A percentile compares a stretch with the other conserved stretches of the same genome.
phyloP scores from a whole-genome alignment of 2,329 filamentous ascomycete genomes.

The Aspergillus neoniger region DNA sequence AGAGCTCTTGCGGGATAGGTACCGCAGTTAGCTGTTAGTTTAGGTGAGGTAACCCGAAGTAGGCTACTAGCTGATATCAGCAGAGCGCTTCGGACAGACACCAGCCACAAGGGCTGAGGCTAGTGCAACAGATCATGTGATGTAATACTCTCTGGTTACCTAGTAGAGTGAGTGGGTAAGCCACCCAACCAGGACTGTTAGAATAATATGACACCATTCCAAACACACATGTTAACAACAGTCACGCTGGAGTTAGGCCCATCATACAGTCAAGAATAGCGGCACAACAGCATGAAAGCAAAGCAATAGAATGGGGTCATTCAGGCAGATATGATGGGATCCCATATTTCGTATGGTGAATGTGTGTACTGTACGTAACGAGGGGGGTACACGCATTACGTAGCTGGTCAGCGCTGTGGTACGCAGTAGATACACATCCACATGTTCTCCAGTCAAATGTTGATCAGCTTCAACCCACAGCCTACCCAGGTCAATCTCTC shows the following conservation, averaged over 20 bases:
- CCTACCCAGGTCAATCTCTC: background rate
- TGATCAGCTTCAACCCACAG: background rate
- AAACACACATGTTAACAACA: background rate
- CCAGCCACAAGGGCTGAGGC: constrained; percentile 4
- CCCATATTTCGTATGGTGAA: no score
- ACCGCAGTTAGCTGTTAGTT: constrained; percentile 7
- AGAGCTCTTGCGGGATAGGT: constrained; percentile 4
- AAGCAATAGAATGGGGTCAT: background rate
- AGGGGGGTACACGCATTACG: background rate
- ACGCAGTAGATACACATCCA: background rate
- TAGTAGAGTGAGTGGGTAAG: background rate
- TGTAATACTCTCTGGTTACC: no score
- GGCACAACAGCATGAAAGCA: background rate
- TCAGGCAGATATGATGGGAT: no score
- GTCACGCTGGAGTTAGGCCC: background rate
- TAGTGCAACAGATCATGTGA: background rate
- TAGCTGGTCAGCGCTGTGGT: background rate
- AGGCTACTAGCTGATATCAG: constrained; percentile 5
- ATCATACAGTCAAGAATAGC: no score
- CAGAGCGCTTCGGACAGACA: background rate
- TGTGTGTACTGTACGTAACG: background rate
- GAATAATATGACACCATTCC: background rate
- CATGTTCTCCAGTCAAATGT: background rate
- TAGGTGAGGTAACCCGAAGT: background rate
- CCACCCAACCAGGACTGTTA: background rate